Base-by-base conservation (phyloP, 2,329 filamentous ascomycete species). In the Didymella pomorum region DNA sequence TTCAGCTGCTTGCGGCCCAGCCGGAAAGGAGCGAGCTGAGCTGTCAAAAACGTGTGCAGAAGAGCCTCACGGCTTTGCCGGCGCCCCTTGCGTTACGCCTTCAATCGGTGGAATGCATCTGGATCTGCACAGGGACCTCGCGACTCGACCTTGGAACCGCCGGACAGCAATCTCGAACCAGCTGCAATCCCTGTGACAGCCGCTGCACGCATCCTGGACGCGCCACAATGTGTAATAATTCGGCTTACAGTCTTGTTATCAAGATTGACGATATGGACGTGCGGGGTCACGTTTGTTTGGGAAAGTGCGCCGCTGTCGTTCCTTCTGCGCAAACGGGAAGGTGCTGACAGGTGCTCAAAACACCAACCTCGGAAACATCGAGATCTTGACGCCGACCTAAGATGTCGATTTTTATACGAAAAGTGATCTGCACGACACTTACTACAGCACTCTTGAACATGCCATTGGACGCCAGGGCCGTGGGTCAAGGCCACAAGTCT, bases 101-200 rank as follows among this genome's bases (percentile, higher is more conserved):
- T n/a, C n/a, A n/a, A n/a, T n/a, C n/a, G n/a, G 26, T 58, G 45
- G 50, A 50, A 46, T 50, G 56, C 50, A 44, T 41, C 50, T 54
- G 56, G 56, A 58, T 54, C 46, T 54, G 56, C 56, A 29, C 56
- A 58, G 50, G 56, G 50, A 45, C 26, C 39, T 49, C 39, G 39
- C 33, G 35, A 39, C 42, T 51, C 39, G 31, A 42, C 26, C 56
- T 51, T 42, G 39, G 29, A 50, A 33, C 44, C 39, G 8, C 50
- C 18, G 31, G 16, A 23, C 45, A 35, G 20, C 42, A 20, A 21
- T 37, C 20, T 46, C 48, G 54, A 50, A 25, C 35, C 21, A 44
- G 29, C 31, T 29, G 43, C 48, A 49, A 39, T 53, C 21, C 44
- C 25, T 39, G 33, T n/a, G 11, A n/a, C 37, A 29, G 18, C 33